Evolutionary conservation across 768 basidiomycete genomes (phyloP), one percentile per base, ranked within the genome.

Genomic region (Psilocybe cubensis): DNA sequence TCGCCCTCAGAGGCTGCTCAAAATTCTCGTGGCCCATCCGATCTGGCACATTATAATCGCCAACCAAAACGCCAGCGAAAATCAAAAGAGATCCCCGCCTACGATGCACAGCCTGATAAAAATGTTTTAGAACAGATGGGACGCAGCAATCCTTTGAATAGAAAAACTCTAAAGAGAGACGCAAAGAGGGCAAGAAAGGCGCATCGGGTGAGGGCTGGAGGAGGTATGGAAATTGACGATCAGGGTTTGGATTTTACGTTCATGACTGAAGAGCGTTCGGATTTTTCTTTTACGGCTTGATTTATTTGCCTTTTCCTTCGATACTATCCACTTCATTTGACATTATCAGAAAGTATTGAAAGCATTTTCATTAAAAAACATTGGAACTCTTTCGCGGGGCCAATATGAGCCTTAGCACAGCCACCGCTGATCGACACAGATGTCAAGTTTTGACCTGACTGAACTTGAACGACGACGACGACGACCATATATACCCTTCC

Each of bases 21-120:
- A 35, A 54, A 59, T 31, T 21, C 66, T 21, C 42, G 42, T 44
- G 42, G 18, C 9, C 42, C 42, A 18, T 28, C 25, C 29, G 61
- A 58, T 23, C 50, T 57, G 51, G 61, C 65, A 18, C 66, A 65
- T 59, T 65, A 68, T 53, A 65, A 62, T 41, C 79, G 75, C 35
- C 79, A 79, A 58, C 84, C 87, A 0, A 89, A 89, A 66, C 84
- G 88, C 8, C 78, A 83, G 53, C 79, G 87, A 12, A 83, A 75
- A 64, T 76, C 79, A 29, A 85, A 82, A 64, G 82, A 83, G 40
- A 63, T 84, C 11, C 81, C 81, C 7, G 70, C 74, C 6, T 84
- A 86, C 59, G 80, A 89, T 55, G 76, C 77, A 5, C 77, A 71
- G 0, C 79, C 80, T 3, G 80, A 83, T 35, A 71, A 70, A 6